Percentiles rank a stretch among this genome's conserved stretches.
Evolutionary conservation across 495 filamentous ascomycete species (phyloP).

Genomic region (Sordaria brevicollis): DNA sequence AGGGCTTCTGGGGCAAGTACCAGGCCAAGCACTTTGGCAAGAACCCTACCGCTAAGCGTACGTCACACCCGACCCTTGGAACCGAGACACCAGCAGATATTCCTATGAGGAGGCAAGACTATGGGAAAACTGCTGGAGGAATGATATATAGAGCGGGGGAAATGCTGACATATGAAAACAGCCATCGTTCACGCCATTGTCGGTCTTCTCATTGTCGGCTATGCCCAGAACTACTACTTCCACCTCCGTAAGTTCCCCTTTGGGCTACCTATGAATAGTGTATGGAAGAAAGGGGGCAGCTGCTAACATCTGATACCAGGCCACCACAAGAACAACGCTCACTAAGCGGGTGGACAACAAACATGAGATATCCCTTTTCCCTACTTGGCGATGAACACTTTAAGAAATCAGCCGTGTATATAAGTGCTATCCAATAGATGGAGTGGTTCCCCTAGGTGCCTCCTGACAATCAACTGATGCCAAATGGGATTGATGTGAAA

Average conservation of each 20-base stretch:
- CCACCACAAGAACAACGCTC: conserved; percentile 98
- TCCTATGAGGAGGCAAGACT: no score
- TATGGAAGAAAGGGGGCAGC: neutral
- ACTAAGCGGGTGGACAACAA: conserved; percentile 46
- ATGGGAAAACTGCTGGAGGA: neutral
- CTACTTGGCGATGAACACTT: conserved; percentile 10
- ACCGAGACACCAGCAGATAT: neutral
- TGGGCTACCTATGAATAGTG: neutral
- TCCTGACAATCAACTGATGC: neutral
- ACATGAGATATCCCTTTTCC: conserved; percentile 1
- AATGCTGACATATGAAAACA: conserved; percentile 31
- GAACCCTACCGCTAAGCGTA: conserved; percentile 80
- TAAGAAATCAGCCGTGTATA: conserved; percentile 28
- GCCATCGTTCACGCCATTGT: conserved; percentile 80
- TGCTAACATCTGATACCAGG: conserved; percentile 39
- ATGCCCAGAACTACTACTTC: conserved; percentile 98
- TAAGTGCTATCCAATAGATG: conserved; percentile 30
- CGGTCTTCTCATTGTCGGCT: conserved; percentile 65
- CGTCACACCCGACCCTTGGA: conserved; percentile 32
- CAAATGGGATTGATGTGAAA: neutral
- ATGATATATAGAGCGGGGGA: neutral
- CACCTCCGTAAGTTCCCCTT: conserved; percentile 73
- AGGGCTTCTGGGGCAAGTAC: conserved; percentile 76
- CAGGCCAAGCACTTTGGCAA: conserved; percentile 91
- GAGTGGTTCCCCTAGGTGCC: conserved; percentile 11